phyloP scores from a whole-genome alignment of 2,329 filamentous ascomycete species.

The Ambrosiella cleistominuta region DNA sequence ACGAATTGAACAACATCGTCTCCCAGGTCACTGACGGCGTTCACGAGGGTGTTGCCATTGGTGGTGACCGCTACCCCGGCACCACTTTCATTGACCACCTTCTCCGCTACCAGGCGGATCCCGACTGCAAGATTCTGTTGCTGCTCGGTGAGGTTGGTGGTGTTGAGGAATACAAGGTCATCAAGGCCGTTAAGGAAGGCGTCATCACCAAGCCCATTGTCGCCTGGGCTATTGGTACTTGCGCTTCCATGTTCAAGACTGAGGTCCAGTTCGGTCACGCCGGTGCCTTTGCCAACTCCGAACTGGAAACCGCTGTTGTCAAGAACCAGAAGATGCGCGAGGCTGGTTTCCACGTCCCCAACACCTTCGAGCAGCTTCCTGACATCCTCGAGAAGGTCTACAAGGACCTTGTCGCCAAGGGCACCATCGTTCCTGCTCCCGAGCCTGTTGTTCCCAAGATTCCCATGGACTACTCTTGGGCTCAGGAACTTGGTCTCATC shows the following conservation, averaged over 20 bases:
- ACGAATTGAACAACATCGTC: slow-evolving; percentile 99
- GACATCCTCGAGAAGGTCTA: slow-evolving; percentile 61
- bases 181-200: slow-evolving; percentile 90
- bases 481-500: slow-evolving; percentile 96
- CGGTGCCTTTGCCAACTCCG: slow-evolving; percentile 96
- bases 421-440: slow-evolving; percentile 66
- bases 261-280: slow-evolving; percentile 99
- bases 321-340: slow-evolving; percentile 98
- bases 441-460: slow-evolving; percentile 97
- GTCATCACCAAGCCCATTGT: slow-evolving; percentile 96
- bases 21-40: slow-evolving; percentile 93
- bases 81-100: slow-evolving; percentile 99
- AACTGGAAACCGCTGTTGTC: slow-evolving; percentile 86
- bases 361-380: slow-evolving; percentile 95
- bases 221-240: slow-evolving; percentile 97
- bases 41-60: slow-evolving; percentile 97
- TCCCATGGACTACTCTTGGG: slow-evolving; percentile 98
- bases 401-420: slow-evolving; percentile 68
- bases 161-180: slow-evolving; percentile 99
- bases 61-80: slow-evolving; percentile 95
- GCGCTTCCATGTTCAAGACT: slow-evolving; percentile 99
- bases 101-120: slow-evolving; percentile 88
- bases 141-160: slow-evolving; percentile 96
- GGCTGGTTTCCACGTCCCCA: slow-evolving; percentile 82
- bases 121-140: slow-evolving; percentile 92